Percentiles rank a stretch among this genome's conserved stretches.
phyloP scores from a whole-genome alignment of 1,139 yeast species.

The Taphrina confusa region DNA sequence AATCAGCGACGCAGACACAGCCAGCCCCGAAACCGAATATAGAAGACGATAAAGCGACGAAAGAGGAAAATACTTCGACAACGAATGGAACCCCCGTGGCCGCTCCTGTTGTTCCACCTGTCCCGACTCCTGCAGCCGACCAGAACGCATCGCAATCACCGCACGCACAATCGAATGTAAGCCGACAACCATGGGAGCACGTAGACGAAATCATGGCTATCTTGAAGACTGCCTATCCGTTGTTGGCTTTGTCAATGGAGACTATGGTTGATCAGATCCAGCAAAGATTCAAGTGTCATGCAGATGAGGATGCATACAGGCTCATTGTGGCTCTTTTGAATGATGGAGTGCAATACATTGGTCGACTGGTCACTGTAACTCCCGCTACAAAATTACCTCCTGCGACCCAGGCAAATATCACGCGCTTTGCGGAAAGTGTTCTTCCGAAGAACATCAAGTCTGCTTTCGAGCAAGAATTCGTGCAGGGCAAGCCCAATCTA shows the following conservation, averaged over 20 bases:
- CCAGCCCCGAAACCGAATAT: constrained; percentile 36
- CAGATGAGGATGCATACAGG: constrained; percentile 95
- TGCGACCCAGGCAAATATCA: constrained; percentile 84
- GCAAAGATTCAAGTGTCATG: constrained; percentile 89
- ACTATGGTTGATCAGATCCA: constrained; percentile 93
- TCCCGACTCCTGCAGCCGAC: not conserved
- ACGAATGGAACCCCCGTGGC: not conserved
- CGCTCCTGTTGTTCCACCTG: not conserved
- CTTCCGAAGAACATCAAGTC: constrained; percentile 83
- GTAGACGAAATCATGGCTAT: constrained; percentile 95
- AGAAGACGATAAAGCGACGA: constrained; percentile 1
- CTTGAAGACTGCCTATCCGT: constrained; percentile 91
- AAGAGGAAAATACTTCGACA: not conserved
- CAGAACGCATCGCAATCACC: not conserved
- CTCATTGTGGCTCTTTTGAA: constrained; percentile 86
- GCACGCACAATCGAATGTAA: constrained; percentile 2
- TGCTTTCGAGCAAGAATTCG: constrained; percentile 90
- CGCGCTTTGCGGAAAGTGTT: constrained; percentile 89
- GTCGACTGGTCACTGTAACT: constrained; percentile 76
- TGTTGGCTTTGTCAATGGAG: constrained; percentile 87
- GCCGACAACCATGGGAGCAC: constrained; percentile 85
- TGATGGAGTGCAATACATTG: constrained; percentile 87
- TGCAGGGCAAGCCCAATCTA: constrained; percentile 80
- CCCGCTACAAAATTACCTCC: constrained; percentile 88
- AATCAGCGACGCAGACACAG: constrained; percentile 37